These are phyloP conservation scores for Schwanniomyces yamadae DNA, from an alignment of 805 yeast genomes.

Conservation along the genomic window DNA sequence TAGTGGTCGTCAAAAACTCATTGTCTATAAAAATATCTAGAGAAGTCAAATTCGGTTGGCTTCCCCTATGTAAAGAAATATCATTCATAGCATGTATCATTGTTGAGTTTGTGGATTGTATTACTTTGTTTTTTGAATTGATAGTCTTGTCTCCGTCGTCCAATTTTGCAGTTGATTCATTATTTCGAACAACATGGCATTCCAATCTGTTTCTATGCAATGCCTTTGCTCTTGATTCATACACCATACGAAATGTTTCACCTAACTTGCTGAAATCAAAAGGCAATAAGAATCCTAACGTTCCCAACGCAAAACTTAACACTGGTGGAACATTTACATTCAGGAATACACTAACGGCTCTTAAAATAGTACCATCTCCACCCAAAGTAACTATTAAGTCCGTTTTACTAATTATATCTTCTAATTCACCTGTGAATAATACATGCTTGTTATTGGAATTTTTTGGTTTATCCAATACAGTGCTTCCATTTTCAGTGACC, in stretches of 20 bases:
- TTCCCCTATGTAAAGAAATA: constrained; percentile 82
- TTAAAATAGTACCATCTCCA: constrained; percentile 93
- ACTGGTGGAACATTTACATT: constrained; percentile 83
- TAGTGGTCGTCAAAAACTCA: constrained; percentile 80
- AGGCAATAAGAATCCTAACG: constrained; percentile 85
- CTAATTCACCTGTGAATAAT: constrained; percentile 58
- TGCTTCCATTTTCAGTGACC: constrained; percentile 16
- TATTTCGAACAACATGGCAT: constrained; percentile 54
- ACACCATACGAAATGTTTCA: constrained; percentile 63
- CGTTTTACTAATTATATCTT: constrained; percentile 61
- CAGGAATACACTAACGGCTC: constrained; percentile 79
- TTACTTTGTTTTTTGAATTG: constrained; percentile 3
- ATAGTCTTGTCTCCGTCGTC: constrained; percentile 2
- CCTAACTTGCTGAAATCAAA: constrained; percentile 68
- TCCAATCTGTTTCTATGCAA: constrained; percentile 76
- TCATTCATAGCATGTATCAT: constrained; percentile 89
- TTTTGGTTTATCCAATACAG: constrained; percentile 3
- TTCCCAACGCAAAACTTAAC: constrained; percentile 83
- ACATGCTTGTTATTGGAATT: constrained; percentile 22
- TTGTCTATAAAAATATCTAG: constrained; percentile 85
- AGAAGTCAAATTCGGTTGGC: constrained; percentile 79
- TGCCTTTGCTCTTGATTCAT: constrained; percentile 66
- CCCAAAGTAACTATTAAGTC: constrained; percentile 86
- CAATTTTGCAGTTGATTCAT: constrained; percentile 3
- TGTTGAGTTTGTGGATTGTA: constrained; percentile 16